Conservation (phyloP, 768 basidiomycete species). For the Hygrocybe punicea region DNA sequence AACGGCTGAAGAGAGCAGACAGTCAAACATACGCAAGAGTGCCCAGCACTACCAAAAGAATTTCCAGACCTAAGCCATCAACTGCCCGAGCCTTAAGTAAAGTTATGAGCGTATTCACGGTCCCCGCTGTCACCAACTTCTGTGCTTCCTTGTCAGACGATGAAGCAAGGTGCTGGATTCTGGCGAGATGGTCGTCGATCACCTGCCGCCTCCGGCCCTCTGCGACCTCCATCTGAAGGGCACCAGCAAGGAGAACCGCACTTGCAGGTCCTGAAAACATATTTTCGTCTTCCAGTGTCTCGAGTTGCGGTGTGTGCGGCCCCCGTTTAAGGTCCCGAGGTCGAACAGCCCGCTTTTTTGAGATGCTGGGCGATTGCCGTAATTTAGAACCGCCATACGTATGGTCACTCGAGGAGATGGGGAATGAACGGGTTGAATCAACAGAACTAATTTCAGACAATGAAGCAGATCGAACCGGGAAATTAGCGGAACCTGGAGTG, state of each 20-base stretch:
- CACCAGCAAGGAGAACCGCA: slow-evolving; percentile 23
- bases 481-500: not conserved
- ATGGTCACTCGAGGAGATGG: not conserved
- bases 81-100: slow-evolving; percentile 26
- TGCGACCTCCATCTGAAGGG: slow-evolving; percentile 23
- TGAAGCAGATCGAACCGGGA: not conserved
- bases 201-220: slow-evolving; percentile 19
- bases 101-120: slow-evolving; percentile 20
- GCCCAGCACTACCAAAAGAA: slow-evolving; percentile 22
- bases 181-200: slow-evolving; percentile 22
- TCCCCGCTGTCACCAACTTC: slow-evolving; percentile 26
- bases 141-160: slow-evolving; percentile 24
- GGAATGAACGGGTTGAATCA: not conserved
- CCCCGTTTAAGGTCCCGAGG: not conserved
- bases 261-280: slow-evolving; percentile 11
- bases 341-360: not conserved
- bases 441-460: not conserved
- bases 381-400: not conserved
- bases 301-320: not conserved
- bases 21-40: slow-evolving; percentile 18
- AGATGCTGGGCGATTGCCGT: not conserved
- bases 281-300: not conserved
- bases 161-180: slow-evolving; percentile 18
- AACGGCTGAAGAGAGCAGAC: not conserved
- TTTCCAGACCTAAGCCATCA: slow-evolving; percentile 20